phyloP scores from a whole-genome alignment of 768 basidiomycete genomes.

The Lactarius pseudohatsudake region DNA sequence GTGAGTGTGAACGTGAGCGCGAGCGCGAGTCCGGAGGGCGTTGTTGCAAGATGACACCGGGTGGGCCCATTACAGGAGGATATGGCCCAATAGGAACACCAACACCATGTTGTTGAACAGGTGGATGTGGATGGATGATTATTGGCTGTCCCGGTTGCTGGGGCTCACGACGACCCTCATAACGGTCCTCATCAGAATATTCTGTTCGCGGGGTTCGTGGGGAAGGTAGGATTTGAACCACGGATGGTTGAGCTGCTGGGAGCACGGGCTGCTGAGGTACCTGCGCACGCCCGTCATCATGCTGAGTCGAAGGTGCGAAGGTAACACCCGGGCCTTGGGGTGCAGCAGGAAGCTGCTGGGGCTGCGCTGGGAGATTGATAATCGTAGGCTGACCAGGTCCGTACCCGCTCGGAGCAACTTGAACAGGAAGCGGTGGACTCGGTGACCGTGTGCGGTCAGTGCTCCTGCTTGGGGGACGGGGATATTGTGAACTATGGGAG shows the following conservation, averaged over 20 bases:
- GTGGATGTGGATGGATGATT: slow-evolving; percentile 17
- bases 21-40: not conserved
- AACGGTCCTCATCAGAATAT: not conserved
- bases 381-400: slow-evolving; percentile 10
- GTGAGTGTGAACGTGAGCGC: too few relatives aligned
- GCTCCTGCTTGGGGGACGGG: slow-evolving; percentile 6
- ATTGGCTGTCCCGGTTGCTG: slow-evolving; percentile 8
- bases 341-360: not conserved
- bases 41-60: not conserved
- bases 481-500: not conserved
- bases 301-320: slow-evolving; percentile 5
- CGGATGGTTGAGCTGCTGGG: not conserved
- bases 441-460: not conserved
- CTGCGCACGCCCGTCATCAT: not conserved
- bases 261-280: not conserved
- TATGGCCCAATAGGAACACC: not conserved
- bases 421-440: not conserved
- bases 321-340: not conserved
- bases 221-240: not conserved
- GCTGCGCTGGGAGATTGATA: slow-evolving; percentile 16
- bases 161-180: not conserved
- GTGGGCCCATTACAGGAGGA: not conserved
- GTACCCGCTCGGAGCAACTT: not conserved
- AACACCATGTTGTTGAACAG: not conserved
- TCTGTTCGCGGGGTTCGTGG: not conserved